Evolutionary conservation across 1,284 basidiomycete species (phyloP).

Genomic region (Malassezia psittaci): DNA sequence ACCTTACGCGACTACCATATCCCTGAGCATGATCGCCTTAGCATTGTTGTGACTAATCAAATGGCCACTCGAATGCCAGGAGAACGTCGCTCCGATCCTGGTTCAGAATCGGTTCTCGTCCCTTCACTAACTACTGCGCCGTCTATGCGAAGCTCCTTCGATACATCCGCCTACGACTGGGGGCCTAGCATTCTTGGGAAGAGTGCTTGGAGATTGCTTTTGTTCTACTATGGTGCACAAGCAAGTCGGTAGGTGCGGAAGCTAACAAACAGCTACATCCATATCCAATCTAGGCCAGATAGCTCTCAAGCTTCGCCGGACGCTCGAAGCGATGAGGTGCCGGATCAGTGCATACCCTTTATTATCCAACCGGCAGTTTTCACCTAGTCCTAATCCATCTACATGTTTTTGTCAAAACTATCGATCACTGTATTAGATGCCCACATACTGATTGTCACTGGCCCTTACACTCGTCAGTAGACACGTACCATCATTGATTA

Average conservation of each 20-base stretch:
- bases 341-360: neutral
- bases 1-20: slow-evolving; percentile 11
- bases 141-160: neutral
- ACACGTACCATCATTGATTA: slow-evolving; percentile 35
- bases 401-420: slow-evolving; percentile 26
- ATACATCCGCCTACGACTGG: slow-evolving; percentile 7
- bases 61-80: slow-evolving; percentile 10
- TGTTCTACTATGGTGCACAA: slow-evolving; percentile 1
- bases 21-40: slow-evolving; percentile 11
- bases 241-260: slow-evolving; percentile 4
- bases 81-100: neutral
- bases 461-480: neutral
- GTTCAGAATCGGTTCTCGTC: slow-evolving; percentile 1
- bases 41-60: slow-evolving; percentile 10
- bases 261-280: neutral
- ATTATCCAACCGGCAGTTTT: neutral
- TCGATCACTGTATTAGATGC: slow-evolving; percentile 22
- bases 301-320: neutral
- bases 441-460: slow-evolving; percentile 15
- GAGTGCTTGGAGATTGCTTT: slow-evolving; percentile 12
- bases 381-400: neutral
- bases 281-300: slow-evolving; percentile 5
- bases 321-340: neutral
- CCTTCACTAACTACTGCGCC: slow-evolving; percentile 3
- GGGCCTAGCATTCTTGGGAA: slow-evolving; percentile 13